These are phyloP conservation scores for Misopates orontium DNA, from an alignment of 257 asterid genomes.

Conservation along the genomic window DNA sequence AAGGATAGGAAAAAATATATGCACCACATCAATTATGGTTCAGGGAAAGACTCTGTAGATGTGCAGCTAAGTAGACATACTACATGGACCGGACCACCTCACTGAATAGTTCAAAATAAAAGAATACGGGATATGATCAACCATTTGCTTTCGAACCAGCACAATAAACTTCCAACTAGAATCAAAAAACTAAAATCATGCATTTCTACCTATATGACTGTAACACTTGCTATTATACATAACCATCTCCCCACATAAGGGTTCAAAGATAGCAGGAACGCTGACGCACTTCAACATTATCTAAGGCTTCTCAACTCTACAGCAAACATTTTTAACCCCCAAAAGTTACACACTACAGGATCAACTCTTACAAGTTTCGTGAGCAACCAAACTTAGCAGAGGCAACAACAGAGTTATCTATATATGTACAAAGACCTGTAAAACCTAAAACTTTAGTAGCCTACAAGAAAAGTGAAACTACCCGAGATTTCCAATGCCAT, in stretches of 20 bases:
- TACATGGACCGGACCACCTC: constrained; percentile 1
- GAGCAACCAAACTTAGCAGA: neutral
- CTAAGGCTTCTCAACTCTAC: constrained; percentile 7
- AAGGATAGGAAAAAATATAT: neutral
- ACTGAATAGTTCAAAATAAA: constrained; percentile 9
- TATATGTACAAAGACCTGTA: constrained; percentile 10
- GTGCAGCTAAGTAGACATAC: neutral
- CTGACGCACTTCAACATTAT: neutral
- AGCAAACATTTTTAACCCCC: neutral
- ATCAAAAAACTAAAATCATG: constrained; percentile 2
- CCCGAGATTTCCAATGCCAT: constrained; percentile 78
- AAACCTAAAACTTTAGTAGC: neutral
- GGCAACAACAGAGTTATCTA: no score
- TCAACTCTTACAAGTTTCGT: neutral
- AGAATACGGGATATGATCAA: neutral
- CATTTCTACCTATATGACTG: no score
- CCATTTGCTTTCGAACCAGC: neutral
- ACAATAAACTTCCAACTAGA: constrained; percentile 6
- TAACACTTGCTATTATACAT: no score
- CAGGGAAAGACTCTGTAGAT: neutral
- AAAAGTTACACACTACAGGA: constrained; percentile 5
- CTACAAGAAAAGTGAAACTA: constrained; percentile 29
- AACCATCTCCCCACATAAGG: no score
- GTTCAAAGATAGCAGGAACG: no score
- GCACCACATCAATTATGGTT: constrained; percentile 5